Percentiles rank a stretch among this genome's conserved stretches.
These are phyloP conservation scores for Gelatoporia subvermispora DNA, from an alignment of 768 basidiomycete genomes.

Conservation along the genomic window DNA sequence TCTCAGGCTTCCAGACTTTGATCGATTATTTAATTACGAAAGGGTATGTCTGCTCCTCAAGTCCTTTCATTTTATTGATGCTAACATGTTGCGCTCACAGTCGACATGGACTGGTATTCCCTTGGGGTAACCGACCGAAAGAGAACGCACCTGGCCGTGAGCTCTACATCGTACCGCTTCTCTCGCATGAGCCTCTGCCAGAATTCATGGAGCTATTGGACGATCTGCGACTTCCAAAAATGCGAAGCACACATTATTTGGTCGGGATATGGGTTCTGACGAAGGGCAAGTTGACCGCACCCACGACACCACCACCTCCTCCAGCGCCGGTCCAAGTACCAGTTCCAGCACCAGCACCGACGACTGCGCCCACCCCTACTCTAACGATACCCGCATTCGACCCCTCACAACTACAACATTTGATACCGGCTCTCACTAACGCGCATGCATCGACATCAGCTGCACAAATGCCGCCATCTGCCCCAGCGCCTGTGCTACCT, in stretches of 20 bases:
- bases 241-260: slow-evolving; percentile 59
- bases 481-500: slow-evolving; percentile 15
- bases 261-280: slow-evolving; percentile 83
- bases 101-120: slow-evolving; percentile 82
- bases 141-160: slow-evolving; percentile 78
- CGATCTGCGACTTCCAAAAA: slow-evolving; percentile 61
- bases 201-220: slow-evolving; percentile 86
- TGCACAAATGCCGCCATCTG: slow-evolving; percentile 3
- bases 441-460: not conserved
- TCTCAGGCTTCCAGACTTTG: slow-evolving; percentile 48
- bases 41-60: slow-evolving; percentile 45
- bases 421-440: not conserved
- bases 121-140: slow-evolving; percentile 75
- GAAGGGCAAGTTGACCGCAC: slow-evolving; percentile 66
- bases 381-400: slow-evolving; percentile 8
- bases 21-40: slow-evolving; percentile 67
- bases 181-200: slow-evolving; percentile 61
- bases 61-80: not conserved
- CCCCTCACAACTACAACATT: slow-evolving; percentile 11
- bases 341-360: slow-evolving; percentile 13
- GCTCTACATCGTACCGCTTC: slow-evolving; percentile 79
- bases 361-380: slow-evolving; percentile 5
- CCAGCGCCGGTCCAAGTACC: slow-evolving; percentile 29
- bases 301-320: slow-evolving; percentile 16
- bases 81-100: slow-evolving; percentile 33